Base-by-base conservation (phyloP, 768 basidiomycete species). In the Phanerochaete sordida region DNA sequence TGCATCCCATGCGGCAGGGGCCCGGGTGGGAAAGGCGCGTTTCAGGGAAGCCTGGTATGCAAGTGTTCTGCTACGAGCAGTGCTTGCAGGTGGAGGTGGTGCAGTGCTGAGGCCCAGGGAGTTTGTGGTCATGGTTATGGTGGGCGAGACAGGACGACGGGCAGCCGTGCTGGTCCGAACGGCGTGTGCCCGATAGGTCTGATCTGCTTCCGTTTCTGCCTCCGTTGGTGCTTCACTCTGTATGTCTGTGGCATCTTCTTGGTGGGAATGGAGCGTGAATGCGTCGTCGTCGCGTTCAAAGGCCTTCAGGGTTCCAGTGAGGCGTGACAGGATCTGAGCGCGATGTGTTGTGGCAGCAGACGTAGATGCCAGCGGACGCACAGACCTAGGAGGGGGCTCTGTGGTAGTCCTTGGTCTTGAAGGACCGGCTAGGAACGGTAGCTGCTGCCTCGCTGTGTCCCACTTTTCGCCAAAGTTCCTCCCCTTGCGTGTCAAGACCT, bases 401-500 rank as follows among this genome's bases (percentile, higher is more conserved):
- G 50, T 28, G n/a, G 61, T 49, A 45, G 58, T 49, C 27, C n/a
- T 37, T 45, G 26, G 48, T 28, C 23, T 23, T 11, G 61, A 37
- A 19, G 61, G 53, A n/a, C 62, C 58, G 24, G 61, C 62, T 27
- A 65, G 73, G 62, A 81, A 78, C 13, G 76, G 77, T 63, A 84
- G 70, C 64, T 84, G 82, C 33, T 69, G 69, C 75, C 88, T 93
- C 56, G 90, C 85, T 63, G 77, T 77, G 33, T 76, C 76, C 93
- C 93, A 95, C 72, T 93, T 93, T 30, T 85, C 87, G 30, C 79
- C 83, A 92, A 93, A 95, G 68, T 83, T 88, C 58, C 77, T 78
- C 11, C 90, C 93, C 73, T 85, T 90, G 66, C 94, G 68, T 44
- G 89, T 91, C 48, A 90, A 90, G 2, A 95, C 76, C 71, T 94